phyloP scores from a whole-genome alignment of 2,329 filamentous ascomycete species.

The Zopfia rhizophila region DNA sequence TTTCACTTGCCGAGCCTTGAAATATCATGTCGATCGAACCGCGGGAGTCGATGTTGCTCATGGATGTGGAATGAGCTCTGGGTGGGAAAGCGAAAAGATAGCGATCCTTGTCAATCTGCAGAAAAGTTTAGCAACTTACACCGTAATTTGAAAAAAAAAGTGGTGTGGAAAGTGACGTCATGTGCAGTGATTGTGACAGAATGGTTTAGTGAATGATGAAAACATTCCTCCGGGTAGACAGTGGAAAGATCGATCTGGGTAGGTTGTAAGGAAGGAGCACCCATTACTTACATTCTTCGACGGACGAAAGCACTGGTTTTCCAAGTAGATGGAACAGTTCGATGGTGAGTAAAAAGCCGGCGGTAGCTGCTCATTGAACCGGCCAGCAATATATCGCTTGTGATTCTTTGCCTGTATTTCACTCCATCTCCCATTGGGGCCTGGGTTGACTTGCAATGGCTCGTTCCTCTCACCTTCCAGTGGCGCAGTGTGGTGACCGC shows the following conservation, averaged over 20 bases:
- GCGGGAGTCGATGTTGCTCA: slow-evolving; percentile 22
- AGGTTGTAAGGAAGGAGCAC: slow-evolving; percentile 19
- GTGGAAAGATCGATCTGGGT: slow-evolving; percentile 1
- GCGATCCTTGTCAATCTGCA: slow-evolving; percentile 36
- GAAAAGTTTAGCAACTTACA: no score
- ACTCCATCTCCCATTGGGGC: slow-evolving; percentile 29
- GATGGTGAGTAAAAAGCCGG: slow-evolving; percentile 47
- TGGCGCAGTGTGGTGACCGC: slow-evolving; percentile 19
- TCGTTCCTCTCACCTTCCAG: slow-evolving; percentile 13
- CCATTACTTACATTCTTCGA: slow-evolving; percentile 46
- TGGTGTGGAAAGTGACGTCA: no score
- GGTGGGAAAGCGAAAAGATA: slow-evolving; percentile 33
- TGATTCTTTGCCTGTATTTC: slow-evolving; percentile 19
- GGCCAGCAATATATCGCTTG: neutral
- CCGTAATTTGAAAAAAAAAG: no score
- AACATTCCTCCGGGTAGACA: neutral
- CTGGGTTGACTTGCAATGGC: slow-evolving; percentile 16
- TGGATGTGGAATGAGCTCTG: slow-evolving; percentile 12
- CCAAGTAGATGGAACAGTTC: slow-evolving; percentile 26
- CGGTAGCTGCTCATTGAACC: slow-evolving; percentile 8
- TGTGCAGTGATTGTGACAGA: no score
- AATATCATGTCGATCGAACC: slow-evolving; percentile 38
- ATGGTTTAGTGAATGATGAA: no score
- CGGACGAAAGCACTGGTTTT: slow-evolving; percentile 33
- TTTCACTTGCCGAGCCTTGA: slow-evolving; percentile 34